Percentiles rank a stretch among this genome's conserved stretches.
Evolutionary conservation across 768 basidiomycete genomes (phyloP).

Genomic region (Trametes meyenii): DNA sequence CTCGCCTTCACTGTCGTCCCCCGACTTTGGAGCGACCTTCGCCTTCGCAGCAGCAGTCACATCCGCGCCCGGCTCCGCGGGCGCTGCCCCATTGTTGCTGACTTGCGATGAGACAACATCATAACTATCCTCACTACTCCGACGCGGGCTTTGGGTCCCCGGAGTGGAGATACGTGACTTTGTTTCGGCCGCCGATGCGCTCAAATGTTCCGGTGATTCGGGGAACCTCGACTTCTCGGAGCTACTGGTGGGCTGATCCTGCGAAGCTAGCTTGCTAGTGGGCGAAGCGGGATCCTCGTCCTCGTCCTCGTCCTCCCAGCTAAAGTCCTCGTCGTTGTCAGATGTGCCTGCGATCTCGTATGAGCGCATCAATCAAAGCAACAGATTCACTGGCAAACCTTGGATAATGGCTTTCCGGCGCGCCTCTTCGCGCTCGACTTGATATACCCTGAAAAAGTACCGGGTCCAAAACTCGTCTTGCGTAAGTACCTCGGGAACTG

Average conservation of each 20-base stretch:
- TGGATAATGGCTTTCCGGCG: slow-evolving; percentile 76
- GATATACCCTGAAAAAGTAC: slow-evolving; percentile 87
- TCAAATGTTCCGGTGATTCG: neutral
- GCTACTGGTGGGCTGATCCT: neutral
- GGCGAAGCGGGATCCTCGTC: slow-evolving; percentile 63
- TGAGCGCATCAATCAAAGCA: neutral
- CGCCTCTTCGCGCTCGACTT: slow-evolving; percentile 78
- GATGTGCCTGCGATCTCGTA: slow-evolving; percentile 46
- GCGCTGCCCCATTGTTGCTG: slow-evolving; percentile 27
- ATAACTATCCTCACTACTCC: slow-evolving; percentile 40
- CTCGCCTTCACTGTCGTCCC: slow-evolving; percentile 15
- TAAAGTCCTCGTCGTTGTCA: slow-evolving; percentile 85
- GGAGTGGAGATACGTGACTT: slow-evolving; percentile 27
- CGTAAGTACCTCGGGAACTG: slow-evolving; percentile 70
- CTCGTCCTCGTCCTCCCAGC: slow-evolving; percentile 94
- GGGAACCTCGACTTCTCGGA: neutral
- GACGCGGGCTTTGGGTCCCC: slow-evolving; percentile 31
- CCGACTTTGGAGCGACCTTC: neutral
- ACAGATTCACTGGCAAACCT: slow-evolving; percentile 45
- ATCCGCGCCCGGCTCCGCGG: slow-evolving; percentile 2
- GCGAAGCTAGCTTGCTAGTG: neutral
- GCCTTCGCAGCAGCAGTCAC: neutral
- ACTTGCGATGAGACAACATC: slow-evolving; percentile 40
- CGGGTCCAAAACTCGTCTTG: slow-evolving; percentile 80
- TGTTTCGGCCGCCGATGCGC: slow-evolving; percentile 15